Evolutionary conservation across 441 rosid genomes (phyloP), one percentile per base, ranked within the genome.

Genomic region (Viola pubescens): DNA sequence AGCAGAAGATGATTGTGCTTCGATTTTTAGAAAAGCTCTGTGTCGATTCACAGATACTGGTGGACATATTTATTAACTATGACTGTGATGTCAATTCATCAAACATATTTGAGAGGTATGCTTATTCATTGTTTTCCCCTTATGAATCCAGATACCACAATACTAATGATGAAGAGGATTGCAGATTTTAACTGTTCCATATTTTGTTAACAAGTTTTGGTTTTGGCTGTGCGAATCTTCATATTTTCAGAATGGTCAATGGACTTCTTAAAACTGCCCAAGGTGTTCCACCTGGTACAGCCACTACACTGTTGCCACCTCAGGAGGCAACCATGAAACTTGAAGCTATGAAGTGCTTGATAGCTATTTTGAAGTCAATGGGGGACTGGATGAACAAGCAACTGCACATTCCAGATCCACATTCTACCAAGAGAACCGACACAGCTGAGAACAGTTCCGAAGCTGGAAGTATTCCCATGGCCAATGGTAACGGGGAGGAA

Each of bases 261-360:
- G 99, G 99, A 73, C 98, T 94, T 72, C 97, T 91, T 65, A 94
- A 94, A 86, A 91, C 98, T 61, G 99, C 98, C 61, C 98, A 89
- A 83, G 99, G 99, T 68, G 83, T 78, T 51, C 88, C 94, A 51
- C 89, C 98, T 58, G 89, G 91, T 59, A 72, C 83, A 52, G 67
- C 79, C 60, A 81, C 97, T 66, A 78, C 89, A 1, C 65, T 94
- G 54, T 65, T 88, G 77, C 96, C 96, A 13, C 92, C 96, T 41
- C 98, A 94, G 78, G 99, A 94, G 81, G 71, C 65, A 56, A 77
- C 86, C 58, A 82, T 87, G 94, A 91, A 91, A 76, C 88, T 89
- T 75, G 98, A 94, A 79, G 94, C 98, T 59, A 82, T 91, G 96
- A 91, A 84, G 76, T 89, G 97, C 87, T 80, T 94, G 59, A 96